Conservation (phyloP, 805 yeast species). For the Grigorovia jiainica region DNA sequence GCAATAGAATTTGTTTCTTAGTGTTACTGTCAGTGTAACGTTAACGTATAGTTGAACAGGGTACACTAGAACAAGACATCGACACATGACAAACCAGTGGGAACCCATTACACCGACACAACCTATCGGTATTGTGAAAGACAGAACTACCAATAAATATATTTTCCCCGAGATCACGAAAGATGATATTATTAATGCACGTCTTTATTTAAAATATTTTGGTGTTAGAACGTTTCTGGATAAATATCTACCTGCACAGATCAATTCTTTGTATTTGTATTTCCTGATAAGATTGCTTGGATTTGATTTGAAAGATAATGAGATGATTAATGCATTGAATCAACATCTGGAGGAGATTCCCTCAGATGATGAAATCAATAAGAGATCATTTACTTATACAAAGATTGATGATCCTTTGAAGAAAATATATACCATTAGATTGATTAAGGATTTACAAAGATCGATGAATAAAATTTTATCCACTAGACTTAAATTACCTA, state of each 20-base stretch:
- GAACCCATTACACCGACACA: constrained; percentile 13
- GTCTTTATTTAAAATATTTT: constrained; percentile 44
- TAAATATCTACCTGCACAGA: constrained; percentile 49
- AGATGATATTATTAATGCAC: constrained; percentile 37
- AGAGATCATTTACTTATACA: constrained; percentile 3
- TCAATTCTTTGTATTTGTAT: constrained; percentile 48
- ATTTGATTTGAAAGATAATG: constrained; percentile 32
- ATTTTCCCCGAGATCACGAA: constrained; percentile 32
- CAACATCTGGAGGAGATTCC: background rate
- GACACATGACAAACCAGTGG: background rate
- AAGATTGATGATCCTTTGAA: constrained; percentile 31
- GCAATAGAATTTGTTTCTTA: too few relatives aligned
- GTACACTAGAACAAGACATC: background rate
- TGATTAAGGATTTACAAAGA: constrained; percentile 44
- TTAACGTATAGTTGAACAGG: too few relatives aligned
- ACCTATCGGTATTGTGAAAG: constrained; percentile 17
- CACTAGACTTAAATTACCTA: constrained; percentile 45
- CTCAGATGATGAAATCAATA: constrained; percentile 6
- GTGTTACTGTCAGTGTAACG: too few relatives aligned
- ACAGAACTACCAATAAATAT: constrained; percentile 24
- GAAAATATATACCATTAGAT: constrained; percentile 36
- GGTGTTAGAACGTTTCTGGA: constrained; percentile 57
- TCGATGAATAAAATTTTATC: constrained; percentile 56
- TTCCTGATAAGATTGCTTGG: constrained; percentile 56
- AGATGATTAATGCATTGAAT: constrained; percentile 1